phyloP scores from a whole-genome alignment of 805 yeast genomes.

The Saturnispora kantuleensis region DNA sequence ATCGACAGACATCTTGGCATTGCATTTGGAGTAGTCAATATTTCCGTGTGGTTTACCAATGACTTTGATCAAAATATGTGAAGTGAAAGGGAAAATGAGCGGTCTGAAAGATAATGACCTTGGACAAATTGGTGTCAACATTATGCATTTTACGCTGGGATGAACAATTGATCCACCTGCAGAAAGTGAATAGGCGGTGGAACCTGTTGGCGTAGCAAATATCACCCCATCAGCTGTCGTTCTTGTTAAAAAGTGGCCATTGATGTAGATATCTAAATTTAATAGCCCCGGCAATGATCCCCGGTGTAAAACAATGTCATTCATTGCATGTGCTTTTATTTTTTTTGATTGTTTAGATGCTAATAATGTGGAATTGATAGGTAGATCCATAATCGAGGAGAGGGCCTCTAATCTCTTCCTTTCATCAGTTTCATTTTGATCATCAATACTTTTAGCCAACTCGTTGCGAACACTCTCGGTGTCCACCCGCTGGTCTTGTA shows the following conservation, averaged over 20 bases:
- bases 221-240: conserved; percentile 89
- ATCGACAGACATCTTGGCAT: conserved; percentile 65
- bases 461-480: conserved; percentile 1
- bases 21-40: conserved; percentile 14
- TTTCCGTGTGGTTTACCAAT: conserved; percentile 35
- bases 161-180: conserved; percentile 92
- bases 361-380: conserved; percentile 11
- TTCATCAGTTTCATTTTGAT: conserved; percentile 5
- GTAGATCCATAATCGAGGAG: conserved; percentile 12
- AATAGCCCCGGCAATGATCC: conserved; percentile 84
- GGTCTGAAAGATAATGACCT: conserved; percentile 87
- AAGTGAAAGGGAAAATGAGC: conserved; percentile 64
- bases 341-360: conserved; percentile 12
- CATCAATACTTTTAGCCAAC: conserved; percentile 4
- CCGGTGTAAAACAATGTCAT: conserved; percentile 80
- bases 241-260: conserved; percentile 74
- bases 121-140: conserved; percentile 88
- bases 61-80: conserved; percentile 59
- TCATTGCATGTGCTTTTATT: conserved; percentile 60
- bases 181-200: conserved; percentile 83
- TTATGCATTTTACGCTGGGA: conserved; percentile 73
- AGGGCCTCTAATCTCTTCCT: conserved; percentile 9
- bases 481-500: conserved; percentile 15
- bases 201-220: conserved; percentile 87
- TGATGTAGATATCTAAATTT: conserved; percentile 73